phyloP scores from a whole-genome alignment of 805 yeast genomes.

The Helenozyma baotianmanensis region DNA sequence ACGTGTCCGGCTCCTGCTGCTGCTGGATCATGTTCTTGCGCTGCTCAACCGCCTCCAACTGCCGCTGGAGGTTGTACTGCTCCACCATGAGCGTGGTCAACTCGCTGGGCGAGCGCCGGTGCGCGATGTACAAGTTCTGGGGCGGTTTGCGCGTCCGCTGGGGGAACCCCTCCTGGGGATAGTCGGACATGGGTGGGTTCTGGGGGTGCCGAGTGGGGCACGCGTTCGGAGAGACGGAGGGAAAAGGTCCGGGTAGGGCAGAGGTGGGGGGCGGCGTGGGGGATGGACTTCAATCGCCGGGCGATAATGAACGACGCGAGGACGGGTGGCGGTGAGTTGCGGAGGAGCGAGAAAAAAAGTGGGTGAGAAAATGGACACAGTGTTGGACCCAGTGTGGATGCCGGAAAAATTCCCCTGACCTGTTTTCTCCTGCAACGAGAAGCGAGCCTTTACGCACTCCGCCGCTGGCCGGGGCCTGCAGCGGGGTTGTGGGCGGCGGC shows the following conservation, averaged over 20 bases:
- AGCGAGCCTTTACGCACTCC: too few relatives aligned
- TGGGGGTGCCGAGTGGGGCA: neutral
- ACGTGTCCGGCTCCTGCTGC: slow-evolving; percentile 36
- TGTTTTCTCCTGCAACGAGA: too few relatives aligned
- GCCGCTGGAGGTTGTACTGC: slow-evolving; percentile 84
- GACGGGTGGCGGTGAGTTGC: too few relatives aligned
- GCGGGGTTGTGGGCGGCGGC: too few relatives aligned
- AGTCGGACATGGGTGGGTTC: slow-evolving; percentile 12
- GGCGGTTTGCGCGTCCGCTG: slow-evolving; percentile 21
- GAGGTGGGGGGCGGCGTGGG: slow-evolving; percentile 3
- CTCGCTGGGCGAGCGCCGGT: slow-evolving; percentile 93
- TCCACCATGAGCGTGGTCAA: slow-evolving; percentile 89
- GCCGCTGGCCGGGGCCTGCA: too few relatives aligned
- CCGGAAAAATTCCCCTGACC: too few relatives aligned
- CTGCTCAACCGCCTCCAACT: slow-evolving; percentile 86
- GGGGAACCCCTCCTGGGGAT: slow-evolving; percentile 6
- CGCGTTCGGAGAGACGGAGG: slow-evolving; percentile 4
- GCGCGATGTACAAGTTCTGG: slow-evolving; percentile 78
- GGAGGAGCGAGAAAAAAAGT: too few relatives aligned
- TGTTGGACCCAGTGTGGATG: too few relatives aligned
- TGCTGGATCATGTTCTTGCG: slow-evolving; percentile 84
- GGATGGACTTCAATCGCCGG: too few relatives aligned
- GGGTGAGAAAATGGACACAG: too few relatives aligned
- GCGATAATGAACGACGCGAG: too few relatives aligned
- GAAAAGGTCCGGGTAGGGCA: slow-evolving; percentile 3